Conservation (phyloP, 305 asterid species). For the Solanum hybrid region DNA sequence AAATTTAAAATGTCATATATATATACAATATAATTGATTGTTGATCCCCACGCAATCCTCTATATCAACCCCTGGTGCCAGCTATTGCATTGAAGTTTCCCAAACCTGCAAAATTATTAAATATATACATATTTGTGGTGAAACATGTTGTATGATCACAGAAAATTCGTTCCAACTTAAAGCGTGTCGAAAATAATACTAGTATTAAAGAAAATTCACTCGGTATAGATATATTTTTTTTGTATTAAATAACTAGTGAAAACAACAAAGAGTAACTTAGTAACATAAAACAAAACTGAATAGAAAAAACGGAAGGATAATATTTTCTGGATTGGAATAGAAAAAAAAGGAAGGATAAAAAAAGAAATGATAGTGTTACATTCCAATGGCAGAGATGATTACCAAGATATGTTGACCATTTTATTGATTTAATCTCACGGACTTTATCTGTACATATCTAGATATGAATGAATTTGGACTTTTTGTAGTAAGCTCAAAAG, state of each 20-base stretch:
- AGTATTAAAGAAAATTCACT: neutral
- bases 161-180: no score
- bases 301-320: neutral
- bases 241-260: neutral
- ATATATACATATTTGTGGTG: neutral
- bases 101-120: neutral
- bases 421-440: neutral
- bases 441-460: neutral
- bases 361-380: neutral
- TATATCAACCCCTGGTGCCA: neutral
- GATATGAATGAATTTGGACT: neutral
- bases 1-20: neutral
- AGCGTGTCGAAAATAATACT: neutral
- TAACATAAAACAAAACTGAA: neutral
- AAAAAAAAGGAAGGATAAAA: neutral
- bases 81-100: neutral
- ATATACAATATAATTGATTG: no score
- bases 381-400: neutral
- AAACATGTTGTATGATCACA: neutral
- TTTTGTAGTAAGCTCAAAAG: neutral
- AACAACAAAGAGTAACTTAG: neutral
- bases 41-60: neutral
- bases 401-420: neutral
- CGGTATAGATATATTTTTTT: neutral
- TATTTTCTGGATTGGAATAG: neutral